Percentiles rank a stretch among this genome's conserved stretches.
Evolutionary conservation across 306 rosid species (phyloP).

Genomic region (Gastrolobium bilobum): DNA sequence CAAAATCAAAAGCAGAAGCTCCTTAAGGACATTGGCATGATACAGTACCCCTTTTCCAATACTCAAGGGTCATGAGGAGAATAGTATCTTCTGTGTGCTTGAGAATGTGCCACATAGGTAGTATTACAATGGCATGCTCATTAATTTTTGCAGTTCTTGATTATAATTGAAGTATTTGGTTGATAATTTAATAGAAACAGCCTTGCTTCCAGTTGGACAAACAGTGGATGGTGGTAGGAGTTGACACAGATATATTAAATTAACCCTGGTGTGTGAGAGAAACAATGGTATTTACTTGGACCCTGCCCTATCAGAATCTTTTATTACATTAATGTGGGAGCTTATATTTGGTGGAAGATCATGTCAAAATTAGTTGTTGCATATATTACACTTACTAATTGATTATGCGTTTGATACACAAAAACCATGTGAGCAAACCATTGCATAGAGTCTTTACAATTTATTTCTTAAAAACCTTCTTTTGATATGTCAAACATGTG

Average conservation of each 20-base stretch:
- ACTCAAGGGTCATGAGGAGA: background rate
- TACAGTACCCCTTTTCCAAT: conserved; percentile 43
- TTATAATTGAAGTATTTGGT: conserved; percentile 50
- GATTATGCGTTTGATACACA: too few species aligned
- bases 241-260: background rate
- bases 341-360: conserved; percentile 38
- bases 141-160: conserved; percentile 38
- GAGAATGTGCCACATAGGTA: conserved; percentile 46
- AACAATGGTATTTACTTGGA: conserved; percentile 41
- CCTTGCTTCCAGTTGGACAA: conserved; percentile 50
- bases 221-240: background rate
- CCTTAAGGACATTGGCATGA: conserved; percentile 41
- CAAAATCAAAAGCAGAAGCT: conserved; percentile 34
- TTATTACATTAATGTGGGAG: conserved; percentile 25
- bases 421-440: conserved; percentile 41
- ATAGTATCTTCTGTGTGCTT: conserved; percentile 47
- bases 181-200: conserved; percentile 47
- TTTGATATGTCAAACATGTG: background rate
- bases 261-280: conserved; percentile 14
- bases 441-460: background rate
- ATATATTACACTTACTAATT: conserved; percentile 36
- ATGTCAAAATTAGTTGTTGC: conserved; percentile 23
- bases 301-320: conserved; percentile 18
- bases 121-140: background rate
- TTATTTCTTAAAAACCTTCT: conserved; percentile 18